Evolutionary conservation across 495 filamentous ascomycete species (phyloP).

Genomic region (Aspergillus haitiensis): DNA sequence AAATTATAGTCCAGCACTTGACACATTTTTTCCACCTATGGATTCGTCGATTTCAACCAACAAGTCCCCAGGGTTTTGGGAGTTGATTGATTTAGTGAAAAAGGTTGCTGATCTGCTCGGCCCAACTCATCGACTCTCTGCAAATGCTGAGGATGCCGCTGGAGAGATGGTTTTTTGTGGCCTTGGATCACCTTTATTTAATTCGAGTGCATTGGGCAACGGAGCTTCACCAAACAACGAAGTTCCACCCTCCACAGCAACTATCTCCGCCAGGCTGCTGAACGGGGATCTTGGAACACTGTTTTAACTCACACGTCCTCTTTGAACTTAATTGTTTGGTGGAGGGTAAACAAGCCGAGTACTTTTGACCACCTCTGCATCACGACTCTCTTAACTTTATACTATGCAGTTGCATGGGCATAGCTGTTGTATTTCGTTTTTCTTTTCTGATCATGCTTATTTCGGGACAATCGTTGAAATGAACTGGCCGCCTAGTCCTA

Average conservation of each 20-base stretch:
- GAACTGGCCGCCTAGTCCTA: too few relatives aligned
- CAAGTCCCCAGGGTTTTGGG: conserved; percentile 28
- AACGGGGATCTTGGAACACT: conserved; percentile 38
- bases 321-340: not conserved
- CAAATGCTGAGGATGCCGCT: not conserved
- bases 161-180: not conserved
- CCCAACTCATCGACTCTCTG: conserved; percentile 9
- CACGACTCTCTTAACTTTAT: too few relatives aligned
- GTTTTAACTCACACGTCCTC: conserved; percentile 25
- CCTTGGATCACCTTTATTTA: conserved; percentile 1
- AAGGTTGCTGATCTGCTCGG: conserved; percentile 33
- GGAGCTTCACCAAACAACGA: not conserved
- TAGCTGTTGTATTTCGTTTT: too few relatives aligned
- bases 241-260: conserved; percentile 7
- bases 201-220: not conserved
- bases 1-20: conserved; percentile 42
- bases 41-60: conserved; percentile 13
- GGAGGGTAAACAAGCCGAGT: not conserved
- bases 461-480: too few relatives aligned
- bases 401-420: too few relatives aligned
- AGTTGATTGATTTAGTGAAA: conserved; percentile 37
- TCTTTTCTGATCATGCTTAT: too few relatives aligned
- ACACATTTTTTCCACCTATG: conserved; percentile 47
- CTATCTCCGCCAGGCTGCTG: conserved; percentile 20
- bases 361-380: not conserved